Base-by-base conservation (phyloP, 208 protist genomes). In the Naegleria gruberi region DNA sequence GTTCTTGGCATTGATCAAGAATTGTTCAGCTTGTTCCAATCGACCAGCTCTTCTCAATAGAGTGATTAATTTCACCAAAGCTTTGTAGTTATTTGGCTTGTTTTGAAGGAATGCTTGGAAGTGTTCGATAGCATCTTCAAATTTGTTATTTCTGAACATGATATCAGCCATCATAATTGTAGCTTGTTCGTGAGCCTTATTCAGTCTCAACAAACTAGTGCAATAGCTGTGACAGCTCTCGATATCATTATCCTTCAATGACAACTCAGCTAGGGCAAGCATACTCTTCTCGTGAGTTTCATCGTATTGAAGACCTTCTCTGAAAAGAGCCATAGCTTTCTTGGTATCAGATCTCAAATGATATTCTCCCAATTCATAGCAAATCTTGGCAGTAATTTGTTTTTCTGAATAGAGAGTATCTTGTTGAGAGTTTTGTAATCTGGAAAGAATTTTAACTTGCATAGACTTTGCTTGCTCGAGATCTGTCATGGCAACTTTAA, bases 91-190 rank as follows among this genome's bases (percentile, higher is more conserved):
- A 87, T 96, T 90, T 34, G 96, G 96, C 40, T 96, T 94, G 40
- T 90, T 91, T 57, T 94, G 93, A 1, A 99, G 94, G 41, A 98
- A 92, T 85, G 95, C 92, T 91, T 95, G 91, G 90, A 98, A 98
- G 92, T 97, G 94, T 30, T 91, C 86, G 15, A 93, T 94, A 6
- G 97, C 97, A 34, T 96, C 95, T 46, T 98, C 96, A 82, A 95
- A 94, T 34, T 97, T 93, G 89, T 95, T 90, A 42, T 92, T 93
- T 26, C 92, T 93, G 57, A 97, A 92, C 96, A 98, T 97, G 34
- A 98, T 87, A 83, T 98, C 96, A 0, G 97, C 96, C 26, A 99
- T 92, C 86, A 98, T 95, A 74, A 97, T 95, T 42, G 95, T 94
- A 1, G 97, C 97, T 57, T 97, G 95, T 43, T 97, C 96, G 86